Evolutionary conservation across 2,329 filamentous ascomycete species (phyloP).

Genomic region (Colletotrichum salicis): DNA sequence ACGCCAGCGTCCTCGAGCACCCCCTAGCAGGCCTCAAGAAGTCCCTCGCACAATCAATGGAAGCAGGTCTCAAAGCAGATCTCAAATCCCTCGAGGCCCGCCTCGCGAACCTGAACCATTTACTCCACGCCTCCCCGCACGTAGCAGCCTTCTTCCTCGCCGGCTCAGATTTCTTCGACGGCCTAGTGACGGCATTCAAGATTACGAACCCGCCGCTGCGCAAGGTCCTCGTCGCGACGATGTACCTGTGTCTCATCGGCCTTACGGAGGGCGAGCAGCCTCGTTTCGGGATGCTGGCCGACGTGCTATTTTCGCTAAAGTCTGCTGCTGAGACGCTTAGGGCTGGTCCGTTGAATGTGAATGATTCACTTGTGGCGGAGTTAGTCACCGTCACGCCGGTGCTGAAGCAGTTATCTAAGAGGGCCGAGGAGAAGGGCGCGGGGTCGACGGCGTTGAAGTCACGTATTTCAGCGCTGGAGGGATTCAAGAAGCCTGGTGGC

Average conservation of each 20-base stretch:
- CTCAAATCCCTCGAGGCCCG: constrained; percentile 64
- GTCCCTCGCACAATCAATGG: constrained; percentile 69
- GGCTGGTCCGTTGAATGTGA: constrained; percentile 63
- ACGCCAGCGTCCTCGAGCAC: constrained; percentile 60
- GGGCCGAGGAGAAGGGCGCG: constrained; percentile 59
- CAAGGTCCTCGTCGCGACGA: constrained; percentile 75
- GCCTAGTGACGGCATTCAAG: constrained; percentile 73
- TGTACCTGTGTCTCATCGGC: constrained; percentile 79
- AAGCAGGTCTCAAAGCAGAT: constrained; percentile 67
- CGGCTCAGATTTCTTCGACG: constrained; percentile 88
- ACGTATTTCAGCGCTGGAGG: constrained; percentile 68
- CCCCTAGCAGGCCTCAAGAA: constrained; percentile 70
- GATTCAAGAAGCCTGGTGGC: constrained; percentile 67
- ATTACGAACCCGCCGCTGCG: constrained; percentile 72
- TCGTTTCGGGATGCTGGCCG: constrained; percentile 79
- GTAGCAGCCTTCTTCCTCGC: constrained; percentile 75
- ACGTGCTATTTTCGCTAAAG: constrained; percentile 86
- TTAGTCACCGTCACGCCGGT: constrained; percentile 84
- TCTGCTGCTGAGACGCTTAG: constrained; percentile 74
- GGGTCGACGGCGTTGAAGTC: constrained; percentile 67
- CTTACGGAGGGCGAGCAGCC: constrained; percentile 74
- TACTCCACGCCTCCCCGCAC: constrained; percentile 70
- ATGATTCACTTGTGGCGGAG: constrained; percentile 81
- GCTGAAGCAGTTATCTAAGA: constrained; percentile 69
- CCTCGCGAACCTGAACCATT: constrained; percentile 69